Conservation (phyloP, 768 basidiomycete genomes). For the Suillus ampliporus region DNA sequence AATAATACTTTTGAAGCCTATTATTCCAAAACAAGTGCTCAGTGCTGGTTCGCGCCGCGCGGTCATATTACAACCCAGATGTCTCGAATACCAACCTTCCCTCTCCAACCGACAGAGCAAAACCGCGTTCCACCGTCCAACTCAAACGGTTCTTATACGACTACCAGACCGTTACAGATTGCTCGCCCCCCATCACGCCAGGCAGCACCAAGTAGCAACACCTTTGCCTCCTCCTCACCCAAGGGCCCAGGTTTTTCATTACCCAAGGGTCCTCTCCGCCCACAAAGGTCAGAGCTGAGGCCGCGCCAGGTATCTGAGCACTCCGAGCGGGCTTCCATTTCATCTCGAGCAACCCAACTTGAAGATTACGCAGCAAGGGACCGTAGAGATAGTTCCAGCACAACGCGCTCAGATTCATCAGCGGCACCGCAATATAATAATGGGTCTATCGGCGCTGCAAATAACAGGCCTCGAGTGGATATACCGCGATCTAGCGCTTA, state of each 20-base stretch:
- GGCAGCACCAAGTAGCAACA: constrained; percentile 54
- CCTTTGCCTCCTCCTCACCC: constrained; percentile 43
- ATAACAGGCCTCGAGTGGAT: constrained; percentile 24
- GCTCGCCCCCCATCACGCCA: constrained; percentile 59
- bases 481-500: constrained; percentile 17
- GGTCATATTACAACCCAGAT: constrained; percentile 36
- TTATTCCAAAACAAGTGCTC: neutral
- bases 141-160: constrained; percentile 44
- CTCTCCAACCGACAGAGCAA: constrained; percentile 49
- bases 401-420: constrained; percentile 52
- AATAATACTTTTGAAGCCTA: neutral
- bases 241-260: constrained; percentile 46
- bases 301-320: constrained; percentile 57
- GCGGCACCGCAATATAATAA: constrained; percentile 38
- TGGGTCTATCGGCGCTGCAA: constrained; percentile 25
- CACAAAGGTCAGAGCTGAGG: constrained; percentile 71
- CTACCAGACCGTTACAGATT: constrained; percentile 66
- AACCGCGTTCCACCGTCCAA: constrained; percentile 49
- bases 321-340: constrained; percentile 54
- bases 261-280: constrained; percentile 61
- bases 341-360: constrained; percentile 39
- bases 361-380: constrained; percentile 33
- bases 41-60: neutral
- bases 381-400: constrained; percentile 58
- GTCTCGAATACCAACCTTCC: constrained; percentile 65